Evolutionary conservation across 2,329 filamentous ascomycete genomes (phyloP).

Genomic region (Plenodomus tracheiphilus): DNA sequence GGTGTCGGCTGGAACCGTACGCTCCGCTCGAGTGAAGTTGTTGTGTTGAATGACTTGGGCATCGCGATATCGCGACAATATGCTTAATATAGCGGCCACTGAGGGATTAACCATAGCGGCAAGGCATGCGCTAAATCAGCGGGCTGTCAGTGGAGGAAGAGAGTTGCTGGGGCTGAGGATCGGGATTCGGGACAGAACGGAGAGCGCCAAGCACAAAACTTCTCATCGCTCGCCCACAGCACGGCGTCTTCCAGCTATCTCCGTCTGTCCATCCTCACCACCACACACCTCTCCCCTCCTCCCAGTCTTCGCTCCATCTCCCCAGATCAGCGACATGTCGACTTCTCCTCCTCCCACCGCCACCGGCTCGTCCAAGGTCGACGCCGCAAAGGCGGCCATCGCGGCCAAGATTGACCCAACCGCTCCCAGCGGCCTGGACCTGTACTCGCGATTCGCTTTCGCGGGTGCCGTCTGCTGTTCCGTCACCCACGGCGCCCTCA

Average conservation of each 20-base stretch:
- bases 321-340: conserved; percentile 31
- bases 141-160: conserved; percentile 18
- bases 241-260: conserved; percentile 25
- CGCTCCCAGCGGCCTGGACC: conserved; percentile 65
- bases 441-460: conserved; percentile 96
- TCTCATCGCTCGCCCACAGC: conserved; percentile 14
- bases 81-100: background rate
- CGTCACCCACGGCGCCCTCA: conserved; percentile 94
- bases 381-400: conserved; percentile 54
- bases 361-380: conserved; percentile 57
- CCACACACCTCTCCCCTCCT: conserved; percentile 17
- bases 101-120: conserved; percentile 12
- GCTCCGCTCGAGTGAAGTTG: background rate
- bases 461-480: conserved; percentile 98
- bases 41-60: too few species aligned
- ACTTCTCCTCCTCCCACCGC: conserved; percentile 49
- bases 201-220: conserved; percentile 21
- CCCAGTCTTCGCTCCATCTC: conserved; percentile 28
- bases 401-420: conserved; percentile 50
- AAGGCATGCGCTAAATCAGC: conserved; percentile 9
- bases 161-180: conserved; percentile 9
- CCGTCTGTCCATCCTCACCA: conserved; percentile 19
- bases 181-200: conserved; percentile 20
- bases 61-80: too few species aligned
- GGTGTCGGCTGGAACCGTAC: conserved; percentile 1